A percentile compares a stretch with the other conserved stretches of the same genome.
These are phyloP conservation scores for Pestalotiopsis sp. DNA, from an alignment of 2,329 filamentous ascomycete species.

Conservation along the genomic window DNA sequence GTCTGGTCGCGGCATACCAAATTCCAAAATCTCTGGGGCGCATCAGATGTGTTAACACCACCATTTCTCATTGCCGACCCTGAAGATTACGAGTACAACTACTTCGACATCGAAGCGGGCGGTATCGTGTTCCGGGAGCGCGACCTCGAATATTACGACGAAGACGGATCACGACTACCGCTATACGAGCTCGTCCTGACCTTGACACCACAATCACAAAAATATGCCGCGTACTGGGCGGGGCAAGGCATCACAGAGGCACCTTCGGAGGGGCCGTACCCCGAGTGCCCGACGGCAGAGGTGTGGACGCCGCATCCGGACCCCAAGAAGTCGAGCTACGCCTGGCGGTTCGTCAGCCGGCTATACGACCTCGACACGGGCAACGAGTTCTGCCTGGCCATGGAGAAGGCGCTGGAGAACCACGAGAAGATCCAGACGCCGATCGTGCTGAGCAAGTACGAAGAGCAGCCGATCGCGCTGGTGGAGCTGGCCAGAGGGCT, in stretches of 20 bases:
- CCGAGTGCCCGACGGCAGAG: constrained; percentile 10
- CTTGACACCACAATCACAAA: constrained; percentile 6
- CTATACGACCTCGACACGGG: constrained; percentile 7
- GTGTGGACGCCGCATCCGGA: constrained; percentile 16
- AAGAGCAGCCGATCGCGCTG: neutral
- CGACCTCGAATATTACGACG: constrained; percentile 12
- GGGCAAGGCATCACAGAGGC: constrained; percentile 2
- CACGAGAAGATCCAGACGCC: constrained; percentile 14
- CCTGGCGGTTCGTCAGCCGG: constrained; percentile 14
- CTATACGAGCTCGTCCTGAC: constrained; percentile 13
- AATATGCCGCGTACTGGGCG: constrained; percentile 6
- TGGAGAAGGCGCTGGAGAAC: constrained; percentile 10
- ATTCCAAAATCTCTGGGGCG: constrained; percentile 11
- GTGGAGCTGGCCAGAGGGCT: constrained; percentile 12
- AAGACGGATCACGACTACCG: constrained; percentile 11
- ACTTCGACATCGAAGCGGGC: constrained; percentile 8
- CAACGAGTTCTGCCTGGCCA: constrained; percentile 11
- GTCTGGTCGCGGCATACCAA: constrained; percentile 9
- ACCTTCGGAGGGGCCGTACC: constrained; percentile 5
- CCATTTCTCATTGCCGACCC: constrained; percentile 11
- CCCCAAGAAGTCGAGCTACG: constrained; percentile 6
- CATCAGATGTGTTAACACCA: constrained; percentile 6
- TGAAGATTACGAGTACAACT: constrained; percentile 13
- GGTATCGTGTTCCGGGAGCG: constrained; percentile 10
- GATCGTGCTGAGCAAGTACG: neutral